A percentile compares a stretch with the other conserved stretches of the same genome.
Evolutionary conservation across 768 basidiomycete species (phyloP).

Genomic region (Stropharia rugosoannulata): DNA sequence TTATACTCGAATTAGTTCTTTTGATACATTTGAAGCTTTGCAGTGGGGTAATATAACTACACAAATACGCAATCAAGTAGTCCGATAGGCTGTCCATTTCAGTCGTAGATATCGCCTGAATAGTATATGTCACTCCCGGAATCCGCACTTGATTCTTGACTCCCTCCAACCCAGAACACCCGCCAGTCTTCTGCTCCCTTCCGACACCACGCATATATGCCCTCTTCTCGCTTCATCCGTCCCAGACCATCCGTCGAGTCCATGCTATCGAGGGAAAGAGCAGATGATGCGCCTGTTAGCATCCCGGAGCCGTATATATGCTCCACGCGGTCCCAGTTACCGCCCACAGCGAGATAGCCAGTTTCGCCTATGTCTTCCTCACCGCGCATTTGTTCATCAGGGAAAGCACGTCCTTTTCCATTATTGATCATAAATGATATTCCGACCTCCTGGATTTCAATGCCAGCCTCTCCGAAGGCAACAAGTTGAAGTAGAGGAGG

Average conservation of each 20-base stretch:
- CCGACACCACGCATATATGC: slow-evolving; percentile 77
- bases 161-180: slow-evolving; percentile 80
- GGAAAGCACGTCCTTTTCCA: slow-evolving; percentile 47
- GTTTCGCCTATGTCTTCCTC: slow-evolving; percentile 65
- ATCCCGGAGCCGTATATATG: slow-evolving; percentile 33
- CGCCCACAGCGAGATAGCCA: slow-evolving; percentile 54
- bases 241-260: slow-evolving; percentile 51
- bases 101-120: slow-evolving; percentile 7
- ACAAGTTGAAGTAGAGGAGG: slow-evolving; percentile 64
- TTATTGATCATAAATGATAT: slow-evolving; percentile 50
- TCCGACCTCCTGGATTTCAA: slow-evolving; percentile 73
- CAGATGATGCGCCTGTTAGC: slow-evolving; percentile 45
- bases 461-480: slow-evolving; percentile 65
- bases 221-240: slow-evolving; percentile 52
- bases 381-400: slow-evolving; percentile 49
- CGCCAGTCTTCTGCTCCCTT: slow-evolving; percentile 77
- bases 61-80: not conserved
- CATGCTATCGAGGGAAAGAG: slow-evolving; percentile 46
- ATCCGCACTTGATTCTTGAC: slow-evolving; percentile 1
- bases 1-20: not conserved
- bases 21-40: no score
- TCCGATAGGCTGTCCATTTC: not conserved
- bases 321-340: slow-evolving; percentile 48
- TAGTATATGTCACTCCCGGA: not conserved
- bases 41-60: not conserved